These are phyloP conservation scores for Murraya koenigii DNA, from an alignment of 345 rosid species.

Conservation along the genomic window DNA sequence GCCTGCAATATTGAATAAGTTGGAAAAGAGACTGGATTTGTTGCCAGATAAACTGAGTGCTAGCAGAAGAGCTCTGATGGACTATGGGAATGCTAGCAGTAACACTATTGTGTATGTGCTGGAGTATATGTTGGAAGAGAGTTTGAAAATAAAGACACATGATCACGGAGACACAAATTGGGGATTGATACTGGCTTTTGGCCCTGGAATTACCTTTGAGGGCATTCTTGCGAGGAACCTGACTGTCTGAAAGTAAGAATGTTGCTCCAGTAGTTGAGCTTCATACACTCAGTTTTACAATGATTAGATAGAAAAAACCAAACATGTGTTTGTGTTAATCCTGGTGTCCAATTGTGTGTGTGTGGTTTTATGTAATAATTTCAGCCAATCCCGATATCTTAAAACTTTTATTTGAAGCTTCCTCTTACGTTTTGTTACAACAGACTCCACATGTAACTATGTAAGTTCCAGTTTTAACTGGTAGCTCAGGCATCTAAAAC, in stretches of 20 bases:
- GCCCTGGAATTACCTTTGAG: conserved; percentile 98
- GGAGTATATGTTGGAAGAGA: conserved; percentile 86
- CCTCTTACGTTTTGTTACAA: too few species aligned
- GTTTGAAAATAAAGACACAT: conserved; percentile 37
- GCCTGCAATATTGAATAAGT: conserved; percentile 84
- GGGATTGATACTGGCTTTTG: conserved; percentile 89
- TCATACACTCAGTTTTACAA: not conserved
- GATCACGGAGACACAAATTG: conserved; percentile 39
- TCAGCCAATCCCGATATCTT: not conserved
- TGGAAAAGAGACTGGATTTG: conserved; percentile 76
- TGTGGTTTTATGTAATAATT: not conserved
- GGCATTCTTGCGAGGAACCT: conserved; percentile 93
- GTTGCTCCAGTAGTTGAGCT: not conserved
- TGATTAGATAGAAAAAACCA: too few species aligned
- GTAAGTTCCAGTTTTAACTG: too few species aligned
- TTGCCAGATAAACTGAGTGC: conserved; percentile 71
- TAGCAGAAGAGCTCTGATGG: conserved; percentile 85
- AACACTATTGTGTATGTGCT: conserved; percentile 88
- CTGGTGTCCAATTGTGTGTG: not conserved
- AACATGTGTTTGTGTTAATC: not conserved
- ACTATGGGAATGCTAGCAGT: conserved; percentile 94
- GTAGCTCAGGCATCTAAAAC: too few species aligned
- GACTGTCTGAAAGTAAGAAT: conserved; percentile 18
- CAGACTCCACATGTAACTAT: too few species aligned
- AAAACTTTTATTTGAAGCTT: too few species aligned